phyloP scores from a whole-genome alignment of 495 filamentous ascomycete species.

The Aspergillus funiculosus region DNA sequence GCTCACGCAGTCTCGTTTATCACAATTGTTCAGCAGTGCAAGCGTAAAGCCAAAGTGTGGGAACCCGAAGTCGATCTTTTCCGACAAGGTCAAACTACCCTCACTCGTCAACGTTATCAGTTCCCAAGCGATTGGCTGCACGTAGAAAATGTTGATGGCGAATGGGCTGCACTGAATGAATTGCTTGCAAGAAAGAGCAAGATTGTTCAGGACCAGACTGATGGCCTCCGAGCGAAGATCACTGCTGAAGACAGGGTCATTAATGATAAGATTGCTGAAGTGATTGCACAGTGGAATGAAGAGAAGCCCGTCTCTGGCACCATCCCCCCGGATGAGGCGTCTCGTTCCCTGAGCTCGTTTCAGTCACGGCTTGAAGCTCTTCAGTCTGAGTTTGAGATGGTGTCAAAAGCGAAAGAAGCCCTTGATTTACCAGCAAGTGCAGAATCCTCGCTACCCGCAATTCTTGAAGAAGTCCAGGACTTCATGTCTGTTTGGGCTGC shows the following conservation, averaged over 20 bases:
- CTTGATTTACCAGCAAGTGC: constrained; percentile 76
- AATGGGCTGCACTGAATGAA: constrained; percentile 89
- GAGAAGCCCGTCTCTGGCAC: constrained; percentile 95
- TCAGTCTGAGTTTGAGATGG: constrained; percentile 84
- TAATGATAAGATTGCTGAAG: constrained; percentile 74
- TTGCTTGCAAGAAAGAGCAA: constrained; percentile 83
- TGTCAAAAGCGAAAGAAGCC: constrained; percentile 92
- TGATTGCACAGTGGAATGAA: constrained; percentile 80
- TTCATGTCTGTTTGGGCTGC: constrained; percentile 98
- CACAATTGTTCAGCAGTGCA: constrained; percentile 92
- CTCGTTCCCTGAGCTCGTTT: constrained; percentile 69
- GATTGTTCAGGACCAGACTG: constrained; percentile 91
- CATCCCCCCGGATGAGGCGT: constrained; percentile 81
- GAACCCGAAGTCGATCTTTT: constrained; percentile 93
- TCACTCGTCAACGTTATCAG: constrained; percentile 84
- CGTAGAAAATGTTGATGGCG: constrained; percentile 87
- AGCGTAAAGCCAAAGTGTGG: constrained; percentile 87
- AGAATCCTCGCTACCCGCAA: constrained; percentile 68
- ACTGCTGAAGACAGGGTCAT: constrained; percentile 88
- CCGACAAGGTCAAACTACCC: constrained; percentile 85
- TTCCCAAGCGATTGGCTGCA: constrained; percentile 90
- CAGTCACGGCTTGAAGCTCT: constrained; percentile 75
- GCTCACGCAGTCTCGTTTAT: constrained; percentile 97
- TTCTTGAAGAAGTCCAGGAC: constrained; percentile 95
- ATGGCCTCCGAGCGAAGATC: constrained; percentile 94